Evolutionary conservation across 208 protist genomes (phyloP), one percentile per base, ranked within the genome.

Genomic region (Leishmania major): DNA sequence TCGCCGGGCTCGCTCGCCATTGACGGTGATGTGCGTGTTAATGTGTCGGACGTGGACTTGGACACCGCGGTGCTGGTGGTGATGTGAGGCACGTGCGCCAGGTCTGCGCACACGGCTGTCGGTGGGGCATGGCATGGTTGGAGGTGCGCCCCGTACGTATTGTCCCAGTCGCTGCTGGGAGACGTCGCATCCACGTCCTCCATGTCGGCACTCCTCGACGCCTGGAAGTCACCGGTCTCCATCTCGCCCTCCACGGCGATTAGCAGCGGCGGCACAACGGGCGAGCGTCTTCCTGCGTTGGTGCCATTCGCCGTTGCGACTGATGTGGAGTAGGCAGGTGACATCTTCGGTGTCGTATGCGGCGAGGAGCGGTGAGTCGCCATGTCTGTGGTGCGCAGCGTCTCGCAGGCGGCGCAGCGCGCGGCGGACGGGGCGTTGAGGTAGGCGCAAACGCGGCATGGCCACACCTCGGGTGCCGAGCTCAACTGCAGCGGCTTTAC

Each of bases 361-460:
- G 78, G 62, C 1, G 82, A 74, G 45, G 66, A 40, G 25, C 59
- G 71, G 82, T 81, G 82, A 17, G 31, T 7, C 49, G 37, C n/a
- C 3, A 51, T 70, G 57, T 81, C 77, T 60, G 69, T 67, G 53
- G 70, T 73, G 25, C 86, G 87, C 57, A 85, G 37, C 47, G 92
- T 92, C 78, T 91, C 87, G 82, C 94, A 97, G 19, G 91, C 86
- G 25, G 88, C 81, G 70, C 94, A 97, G 72, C 80, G 84, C 37
- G 45, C 81, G 25, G 89, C 85, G 22, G 84, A 77, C 7, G 91
- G 85, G 3, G 87, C 84, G 88, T 96, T 96, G 60, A 95, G 82
- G 76, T 92, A 93, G n/a, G 84, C 88, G 79, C 94, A 97, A 43
- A 90, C 88, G 37, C 88, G 88, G 77, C 94, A 97, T 37, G 89